A percentile compares a stretch with the other conserved stretches of the same genome.
Evolutionary conservation across 768 basidiomycete species (phyloP).

Genomic region (Daedaleopsis nitida): DNA sequence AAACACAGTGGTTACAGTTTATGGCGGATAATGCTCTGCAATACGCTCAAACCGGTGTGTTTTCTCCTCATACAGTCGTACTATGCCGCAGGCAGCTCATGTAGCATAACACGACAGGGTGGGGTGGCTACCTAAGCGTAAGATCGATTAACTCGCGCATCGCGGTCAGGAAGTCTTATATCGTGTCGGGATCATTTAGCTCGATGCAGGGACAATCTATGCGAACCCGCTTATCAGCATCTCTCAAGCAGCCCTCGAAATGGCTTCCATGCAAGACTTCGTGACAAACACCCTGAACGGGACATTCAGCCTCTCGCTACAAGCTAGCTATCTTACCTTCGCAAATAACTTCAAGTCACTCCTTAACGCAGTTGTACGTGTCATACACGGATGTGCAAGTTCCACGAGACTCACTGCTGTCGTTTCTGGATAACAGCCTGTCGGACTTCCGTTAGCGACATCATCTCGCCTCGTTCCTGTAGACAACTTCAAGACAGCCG

Average conservation of each 20-base stretch:
- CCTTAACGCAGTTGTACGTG: background rate
- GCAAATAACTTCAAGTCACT: background rate
- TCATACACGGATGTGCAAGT: background rate
- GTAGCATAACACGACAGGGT: background rate
- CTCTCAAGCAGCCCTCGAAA: background rate
- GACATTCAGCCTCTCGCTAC: background rate
- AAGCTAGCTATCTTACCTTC: constrained; percentile 1
- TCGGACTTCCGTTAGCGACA: background rate
- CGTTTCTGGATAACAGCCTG: background rate
- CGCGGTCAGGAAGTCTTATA: no score
- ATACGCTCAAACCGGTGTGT: background rate
- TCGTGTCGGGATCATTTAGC: background rate
- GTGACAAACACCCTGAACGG: background rate
- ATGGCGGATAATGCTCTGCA: background rate
- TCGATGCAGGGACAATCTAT: background rate
- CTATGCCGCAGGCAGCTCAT: no score
- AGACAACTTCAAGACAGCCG: background rate
- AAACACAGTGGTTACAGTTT: background rate
- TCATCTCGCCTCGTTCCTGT: constrained; percentile 6
- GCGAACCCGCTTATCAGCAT: background rate
- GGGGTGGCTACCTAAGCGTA: constrained; percentile 4
- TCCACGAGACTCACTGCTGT: background rate
- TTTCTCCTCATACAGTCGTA: background rate
- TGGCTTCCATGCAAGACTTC: background rate
- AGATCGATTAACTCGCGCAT: no score